Conservation (phyloP, 169 alveolate genomes). For the Cryptosporidium bovis region DNA sequence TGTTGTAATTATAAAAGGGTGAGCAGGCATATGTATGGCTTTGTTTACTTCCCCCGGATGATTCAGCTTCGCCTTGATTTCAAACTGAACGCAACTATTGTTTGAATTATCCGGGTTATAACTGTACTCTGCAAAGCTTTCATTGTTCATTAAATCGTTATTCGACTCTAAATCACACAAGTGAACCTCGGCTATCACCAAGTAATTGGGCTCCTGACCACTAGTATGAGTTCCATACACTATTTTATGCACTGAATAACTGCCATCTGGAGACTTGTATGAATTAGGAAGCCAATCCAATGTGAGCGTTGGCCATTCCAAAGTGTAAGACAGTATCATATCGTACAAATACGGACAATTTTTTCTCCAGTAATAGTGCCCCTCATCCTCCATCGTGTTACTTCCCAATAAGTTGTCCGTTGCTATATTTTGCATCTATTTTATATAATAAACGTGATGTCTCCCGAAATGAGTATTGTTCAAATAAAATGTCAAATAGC, state of each 20-base stretch:
- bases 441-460: too few species aligned
- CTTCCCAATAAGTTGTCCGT: neutral
- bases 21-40: conserved; percentile 92
- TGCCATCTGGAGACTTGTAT: conserved; percentile 80
- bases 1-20: conserved; percentile 90
- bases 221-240: conserved; percentile 94
- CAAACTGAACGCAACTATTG: conserved; percentile 79
- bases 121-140: conserved; percentile 82
- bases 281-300: conserved; percentile 87
- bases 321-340: conserved; percentile 89
- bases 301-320: conserved; percentile 97
- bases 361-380: conserved; percentile 90
- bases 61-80: conserved; percentile 84
- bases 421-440: too few species aligned
- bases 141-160: conserved; percentile 81
- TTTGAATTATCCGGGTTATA: conserved; percentile 71
- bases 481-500: neutral
- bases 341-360: conserved; percentile 95
- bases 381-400: conserved; percentile 18
- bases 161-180: conserved; percentile 76
- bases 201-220: conserved; percentile 89
- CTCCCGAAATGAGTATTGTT: neutral
- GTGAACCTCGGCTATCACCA: conserved; percentile 88
- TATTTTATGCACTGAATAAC: conserved; percentile 86
- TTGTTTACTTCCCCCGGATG: conserved; percentile 78